These are phyloP conservation scores for Hyphopichia khmerensis DNA, from an alignment of 1,139 yeast genomes.

Conservation along the genomic window DNA sequence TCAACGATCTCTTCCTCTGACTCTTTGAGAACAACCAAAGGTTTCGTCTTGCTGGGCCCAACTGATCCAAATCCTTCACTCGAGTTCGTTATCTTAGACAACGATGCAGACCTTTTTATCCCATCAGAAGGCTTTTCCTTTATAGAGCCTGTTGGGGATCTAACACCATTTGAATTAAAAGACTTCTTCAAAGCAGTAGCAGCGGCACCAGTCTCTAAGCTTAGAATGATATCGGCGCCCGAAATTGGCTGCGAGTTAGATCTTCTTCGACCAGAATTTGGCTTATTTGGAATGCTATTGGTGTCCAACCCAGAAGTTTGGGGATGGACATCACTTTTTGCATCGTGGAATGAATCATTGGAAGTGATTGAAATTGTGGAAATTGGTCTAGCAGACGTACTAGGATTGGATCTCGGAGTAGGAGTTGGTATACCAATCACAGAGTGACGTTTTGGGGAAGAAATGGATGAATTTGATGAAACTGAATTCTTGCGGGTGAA, in stretches of 20 bases:
- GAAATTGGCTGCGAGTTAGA: conserved; percentile 41
- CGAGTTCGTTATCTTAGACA: conserved; percentile 3
- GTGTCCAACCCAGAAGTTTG: background rate
- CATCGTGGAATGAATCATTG: conserved; percentile 14
- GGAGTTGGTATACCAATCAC: conserved; percentile 8
- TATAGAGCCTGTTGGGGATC: conserved; percentile 3
- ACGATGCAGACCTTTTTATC: conserved; percentile 14
- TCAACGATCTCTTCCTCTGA: conserved; percentile 12
- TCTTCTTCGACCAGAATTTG: conserved; percentile 26
- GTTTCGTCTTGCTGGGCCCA: conserved; percentile 13
- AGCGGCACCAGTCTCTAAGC: conserved; percentile 24
- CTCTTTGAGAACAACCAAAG: conserved; percentile 23
- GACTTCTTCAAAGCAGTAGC: conserved; percentile 29
- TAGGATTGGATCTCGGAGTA: conserved; percentile 2
- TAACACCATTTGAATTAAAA: conserved; percentile 7
- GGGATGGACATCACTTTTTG: background rate
- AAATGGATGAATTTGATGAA: conserved; percentile 12
- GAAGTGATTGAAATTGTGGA: conserved; percentile 27
- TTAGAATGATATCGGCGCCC: conserved; percentile 5
- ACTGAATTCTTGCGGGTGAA: conserved; percentile 1
- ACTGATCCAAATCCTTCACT: conserved; percentile 7
- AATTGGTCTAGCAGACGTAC: conserved; percentile 21
- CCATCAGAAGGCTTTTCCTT: conserved; percentile 8
- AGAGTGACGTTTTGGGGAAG: conserved; percentile 21
- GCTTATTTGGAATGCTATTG: background rate